phyloP scores from a whole-genome alignment of 2,329 filamentous ascomycete species.

The Scedosporium minutisporum region DNA sequence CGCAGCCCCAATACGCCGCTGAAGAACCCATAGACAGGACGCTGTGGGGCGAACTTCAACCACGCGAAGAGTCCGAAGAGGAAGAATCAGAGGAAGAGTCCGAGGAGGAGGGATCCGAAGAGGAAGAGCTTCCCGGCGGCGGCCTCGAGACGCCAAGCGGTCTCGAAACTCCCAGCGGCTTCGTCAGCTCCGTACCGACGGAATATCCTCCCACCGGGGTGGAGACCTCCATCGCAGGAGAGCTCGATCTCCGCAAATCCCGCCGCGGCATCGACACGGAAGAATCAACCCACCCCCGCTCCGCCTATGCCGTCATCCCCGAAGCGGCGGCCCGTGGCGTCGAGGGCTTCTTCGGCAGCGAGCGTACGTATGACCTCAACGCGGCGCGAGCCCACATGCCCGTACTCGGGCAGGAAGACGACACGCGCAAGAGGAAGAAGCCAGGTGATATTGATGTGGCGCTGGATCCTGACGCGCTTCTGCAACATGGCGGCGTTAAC shows the following conservation, averaged over 20 bases:
- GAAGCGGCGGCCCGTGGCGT: conserved; percentile 59
- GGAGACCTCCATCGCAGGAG: conserved; percentile 68
- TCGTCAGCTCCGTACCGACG: conserved; percentile 70
- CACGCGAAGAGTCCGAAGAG: conserved; percentile 65
- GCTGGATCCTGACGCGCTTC: conserved; percentile 74
- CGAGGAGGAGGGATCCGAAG: conserved; percentile 53
- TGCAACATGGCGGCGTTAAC: conserved; percentile 63
- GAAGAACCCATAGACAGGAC: conserved; percentile 78
- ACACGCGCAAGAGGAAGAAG: conserved; percentile 81
- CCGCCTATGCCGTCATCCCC: conserved; percentile 81
- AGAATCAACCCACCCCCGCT: conserved; percentile 62
- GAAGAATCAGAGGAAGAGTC: conserved; percentile 64
- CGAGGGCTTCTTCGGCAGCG: conserved; percentile 92
- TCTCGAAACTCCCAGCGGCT: conserved; percentile 70
- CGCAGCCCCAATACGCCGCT: conserved; percentile 29
- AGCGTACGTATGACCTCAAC: conserved; percentile 83
- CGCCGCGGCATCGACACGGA: conserved; percentile 82
- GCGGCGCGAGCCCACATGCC: conserved; percentile 44
- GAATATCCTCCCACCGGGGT: conserved; percentile 62
- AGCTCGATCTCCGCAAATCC: conserved; percentile 81
- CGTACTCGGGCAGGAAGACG: conserved; percentile 71
- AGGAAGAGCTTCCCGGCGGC: conserved; percentile 49
- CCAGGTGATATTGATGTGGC: conserved; percentile 90
- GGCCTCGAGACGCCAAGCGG: conserved; percentile 68
- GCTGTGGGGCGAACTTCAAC: conserved; percentile 86